Evolutionary conservation across 2,329 filamentous ascomycete species (phyloP), one percentile per base, ranked within the genome.

Genomic region (Hymenoscyphus occultus): DNA sequence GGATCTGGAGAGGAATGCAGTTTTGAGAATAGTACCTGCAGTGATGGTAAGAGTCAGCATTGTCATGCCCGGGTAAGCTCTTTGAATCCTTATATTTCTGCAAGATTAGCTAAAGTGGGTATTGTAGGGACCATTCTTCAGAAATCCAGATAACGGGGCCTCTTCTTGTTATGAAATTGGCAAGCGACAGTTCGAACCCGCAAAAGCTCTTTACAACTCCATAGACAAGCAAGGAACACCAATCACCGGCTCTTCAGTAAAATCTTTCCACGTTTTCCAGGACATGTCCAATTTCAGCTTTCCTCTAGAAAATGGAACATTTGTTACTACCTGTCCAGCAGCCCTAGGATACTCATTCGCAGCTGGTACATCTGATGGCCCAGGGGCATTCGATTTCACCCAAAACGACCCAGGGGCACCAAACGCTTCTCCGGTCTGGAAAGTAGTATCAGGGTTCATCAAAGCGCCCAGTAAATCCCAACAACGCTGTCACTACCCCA

Each of bases 311-410:
- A 92, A 96, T 70, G 90, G 91, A 57, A 86, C 86, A 2, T 78
- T 78, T 39, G 90, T 88, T 6, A 82, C 79, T 60, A 96, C 93
- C 0, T 98, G 94, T 71, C 89, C 93, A 3, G 93, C 93, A 0
- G 92, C 93, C 0, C 80, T 98, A 66, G 94, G 94, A 5, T 96
- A 95, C 75, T 93, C 91, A 0, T 98, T 98, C 75, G 94, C 94
- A 0, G 94, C 91, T 0, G 94, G 94, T 12, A 98, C 94, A 0
- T 91, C 92, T 0, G 94, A 98, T 75, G 92, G 94, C 5, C 93
- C 94, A 0, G 94, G 94, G 0, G 88, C 87, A 0, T 96, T 97
- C 73, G 94, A 98, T 77, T 97, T 98, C 75, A 95, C 91, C 1
- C 94, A 98, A 74, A 93, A 93, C 69, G 85, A 91, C 69, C 88